Conservation (phyloP, 495 filamentous ascomycete genomes). For the Tirmania nivea region DNA sequence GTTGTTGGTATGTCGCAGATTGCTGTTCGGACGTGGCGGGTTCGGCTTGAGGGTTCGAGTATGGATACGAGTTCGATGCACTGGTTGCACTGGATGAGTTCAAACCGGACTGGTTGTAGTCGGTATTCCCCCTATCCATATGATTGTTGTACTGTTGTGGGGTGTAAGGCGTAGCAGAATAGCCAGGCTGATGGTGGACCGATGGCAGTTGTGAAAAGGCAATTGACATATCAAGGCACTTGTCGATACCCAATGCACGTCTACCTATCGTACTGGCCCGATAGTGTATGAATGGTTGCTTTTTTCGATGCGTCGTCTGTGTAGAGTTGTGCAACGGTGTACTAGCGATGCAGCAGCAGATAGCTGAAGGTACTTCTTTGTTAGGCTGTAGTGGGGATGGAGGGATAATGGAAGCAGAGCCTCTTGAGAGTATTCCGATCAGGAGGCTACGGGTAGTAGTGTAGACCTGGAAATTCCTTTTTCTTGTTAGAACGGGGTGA, state of each 20-base stretch:
- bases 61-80: conserved; percentile 11
- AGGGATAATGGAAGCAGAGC: background rate
- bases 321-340: background rate
- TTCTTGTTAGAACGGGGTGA: background rate
- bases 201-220: conserved; percentile 21
- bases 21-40: conserved; percentile 23
- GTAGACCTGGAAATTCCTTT: background rate
- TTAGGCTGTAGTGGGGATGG: background rate
- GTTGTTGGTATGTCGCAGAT: conserved; percentile 28
- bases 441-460: background rate
- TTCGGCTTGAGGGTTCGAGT: conserved; percentile 29
- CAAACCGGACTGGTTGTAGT: conserved; percentile 99
- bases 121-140: conserved; percentile 81
- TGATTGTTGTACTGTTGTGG: conserved; percentile 26
- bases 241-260: background rate
- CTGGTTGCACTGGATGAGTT: conserved; percentile 33
- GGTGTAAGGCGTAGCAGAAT: background rate
- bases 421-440: background rate
- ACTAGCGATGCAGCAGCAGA: background rate
- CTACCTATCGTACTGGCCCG: background rate
- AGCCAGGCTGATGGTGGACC: conserved; percentile 15
- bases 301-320: background rate
- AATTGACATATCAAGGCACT: conserved; percentile 19
- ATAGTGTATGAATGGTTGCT: background rate
- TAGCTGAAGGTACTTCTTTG: conserved; percentile 2